These are phyloP conservation scores for Plasmodium billcollinsi DNA, from an alignment of 169 alveolate species.

Conservation along the genomic window DNA sequence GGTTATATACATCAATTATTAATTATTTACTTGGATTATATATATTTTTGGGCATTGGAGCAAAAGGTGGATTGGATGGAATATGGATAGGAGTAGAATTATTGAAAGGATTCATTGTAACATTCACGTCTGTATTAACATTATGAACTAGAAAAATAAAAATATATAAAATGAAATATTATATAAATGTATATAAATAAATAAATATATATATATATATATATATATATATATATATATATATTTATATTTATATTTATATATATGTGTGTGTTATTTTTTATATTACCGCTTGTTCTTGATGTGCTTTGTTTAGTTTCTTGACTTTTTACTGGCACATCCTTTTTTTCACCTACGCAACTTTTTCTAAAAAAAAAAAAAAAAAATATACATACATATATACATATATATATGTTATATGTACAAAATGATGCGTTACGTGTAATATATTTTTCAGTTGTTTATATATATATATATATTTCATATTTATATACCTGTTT, in stretches of 20 bases:
- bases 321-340: constrained; percentile 4
- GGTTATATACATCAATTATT: not conserved
- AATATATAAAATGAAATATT: not conserved
- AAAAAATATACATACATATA: no score
- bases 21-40: constrained; percentile 37
- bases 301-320: constrained; percentile 17
- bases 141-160: constrained; percentile 6
- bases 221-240: not conserved
- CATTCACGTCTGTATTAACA: constrained; percentile 12
- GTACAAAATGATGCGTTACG: no score
- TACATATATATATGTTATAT: no score
- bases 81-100: constrained; percentile 30
- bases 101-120: constrained; percentile 61
- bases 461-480: no score
- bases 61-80: constrained; percentile 14
- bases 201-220: not conserved
- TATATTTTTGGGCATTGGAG: constrained; percentile 43
- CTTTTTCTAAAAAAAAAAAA: constrained; percentile 14
- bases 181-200: not conserved
- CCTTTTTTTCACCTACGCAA: constrained; percentile 18
- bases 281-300: constrained; percentile 26
- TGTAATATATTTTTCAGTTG: no score
- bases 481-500: constrained; percentile 4
- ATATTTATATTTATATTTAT: not conserved
- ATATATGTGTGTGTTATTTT: not conserved